A percentile compares a stretch with the other conserved stretches of the same genome.
Evolutionary conservation across 2,329 filamentous ascomycete species (phyloP).

Genomic region (Polychaeton citri): DNA sequence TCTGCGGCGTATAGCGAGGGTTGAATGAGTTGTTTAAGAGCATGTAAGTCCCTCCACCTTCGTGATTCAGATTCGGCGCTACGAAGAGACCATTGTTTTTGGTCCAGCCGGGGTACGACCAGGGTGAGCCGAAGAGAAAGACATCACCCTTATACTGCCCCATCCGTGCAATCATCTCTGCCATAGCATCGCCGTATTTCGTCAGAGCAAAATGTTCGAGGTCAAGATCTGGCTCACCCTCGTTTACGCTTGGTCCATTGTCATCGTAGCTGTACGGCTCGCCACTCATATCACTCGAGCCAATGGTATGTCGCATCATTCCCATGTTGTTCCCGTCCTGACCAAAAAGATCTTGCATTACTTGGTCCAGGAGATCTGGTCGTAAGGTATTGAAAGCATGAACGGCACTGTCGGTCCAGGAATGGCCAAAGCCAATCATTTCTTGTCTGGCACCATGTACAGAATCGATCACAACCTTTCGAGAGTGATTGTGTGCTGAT

Average conservation of each 20-base stretch:
- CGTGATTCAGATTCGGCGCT: slow-evolving; percentile 10
- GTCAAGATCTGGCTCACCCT: slow-evolving; percentile 18
- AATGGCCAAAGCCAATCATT: slow-evolving; percentile 26
- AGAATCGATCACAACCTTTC: slow-evolving; percentile 8
- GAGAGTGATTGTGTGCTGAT: not conserved
- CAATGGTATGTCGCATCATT: slow-evolving; percentile 29
- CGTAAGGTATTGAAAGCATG: slow-evolving; percentile 21
- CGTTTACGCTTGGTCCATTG: slow-evolving; percentile 17
- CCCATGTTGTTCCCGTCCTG: slow-evolving; percentile 22
- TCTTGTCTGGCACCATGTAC: slow-evolving; percentile 10
- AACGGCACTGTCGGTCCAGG: slow-evolving; percentile 27
- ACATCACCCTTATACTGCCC: slow-evolving; percentile 21
- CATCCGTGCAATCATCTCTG: slow-evolving; percentile 24
- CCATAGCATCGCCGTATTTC: slow-evolving; percentile 24
- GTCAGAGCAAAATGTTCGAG: slow-evolving; percentile 21
- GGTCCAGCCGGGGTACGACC: slow-evolving; percentile 28
- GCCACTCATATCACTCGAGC: slow-evolving; percentile 23
- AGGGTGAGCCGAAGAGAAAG: slow-evolving; percentile 24
- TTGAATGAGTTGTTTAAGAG: slow-evolving; percentile 23
- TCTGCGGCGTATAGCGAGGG: slow-evolving; percentile 19
- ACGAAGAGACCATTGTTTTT: slow-evolving; percentile 23
- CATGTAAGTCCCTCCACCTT: slow-evolving; percentile 1
- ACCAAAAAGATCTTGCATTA: slow-evolving; percentile 24
- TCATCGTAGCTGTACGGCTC: slow-evolving; percentile 27
- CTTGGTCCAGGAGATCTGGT: slow-evolving; percentile 14